Evolutionary conservation across 305 asterid genomes (phyloP).

Genomic region (Salvia sclarea): DNA sequence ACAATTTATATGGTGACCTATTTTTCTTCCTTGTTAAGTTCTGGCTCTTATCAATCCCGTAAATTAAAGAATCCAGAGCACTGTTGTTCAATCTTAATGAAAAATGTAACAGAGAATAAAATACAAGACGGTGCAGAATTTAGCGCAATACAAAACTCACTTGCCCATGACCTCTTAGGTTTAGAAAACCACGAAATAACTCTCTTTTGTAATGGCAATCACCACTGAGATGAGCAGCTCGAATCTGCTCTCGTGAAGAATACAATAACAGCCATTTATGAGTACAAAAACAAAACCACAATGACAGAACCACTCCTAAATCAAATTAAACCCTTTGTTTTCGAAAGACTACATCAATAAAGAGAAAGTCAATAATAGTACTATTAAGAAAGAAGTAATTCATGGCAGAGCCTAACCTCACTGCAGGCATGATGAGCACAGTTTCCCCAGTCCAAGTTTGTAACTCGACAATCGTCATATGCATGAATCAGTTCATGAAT

Average conservation of each 20-base stretch:
- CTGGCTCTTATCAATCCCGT: slow-evolving; percentile 10
- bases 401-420: slow-evolving; percentile 48
- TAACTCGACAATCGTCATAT: slow-evolving; percentile 83
- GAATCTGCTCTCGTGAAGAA: slow-evolving; percentile 50
- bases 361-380: background rate
- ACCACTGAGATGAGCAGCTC: slow-evolving; percentile 93
- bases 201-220: slow-evolving; percentile 91
- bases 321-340: background rate
- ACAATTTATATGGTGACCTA: background rate
- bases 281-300: slow-evolving; percentile 15
- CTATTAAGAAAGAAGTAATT: background rate
- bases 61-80: background rate
- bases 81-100: background rate
- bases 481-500: slow-evolving; percentile 95
- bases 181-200: slow-evolving; percentile 64
- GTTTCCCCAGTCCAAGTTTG: slow-evolving; percentile 71
- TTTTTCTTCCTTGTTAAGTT: background rate
- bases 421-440: slow-evolving; percentile 95
- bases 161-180: slow-evolving; percentile 77
- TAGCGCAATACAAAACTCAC: slow-evolving; percentile 38
- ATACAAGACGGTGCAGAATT: background rate
- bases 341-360: background rate
- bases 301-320: background rate
- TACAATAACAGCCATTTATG: background rate
- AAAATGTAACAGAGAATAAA: background rate